Evolutionary conservation across 1,284 basidiomycete species (phyloP), one percentile per base, ranked within the genome.

Genomic region (Boletus smithii): DNA sequence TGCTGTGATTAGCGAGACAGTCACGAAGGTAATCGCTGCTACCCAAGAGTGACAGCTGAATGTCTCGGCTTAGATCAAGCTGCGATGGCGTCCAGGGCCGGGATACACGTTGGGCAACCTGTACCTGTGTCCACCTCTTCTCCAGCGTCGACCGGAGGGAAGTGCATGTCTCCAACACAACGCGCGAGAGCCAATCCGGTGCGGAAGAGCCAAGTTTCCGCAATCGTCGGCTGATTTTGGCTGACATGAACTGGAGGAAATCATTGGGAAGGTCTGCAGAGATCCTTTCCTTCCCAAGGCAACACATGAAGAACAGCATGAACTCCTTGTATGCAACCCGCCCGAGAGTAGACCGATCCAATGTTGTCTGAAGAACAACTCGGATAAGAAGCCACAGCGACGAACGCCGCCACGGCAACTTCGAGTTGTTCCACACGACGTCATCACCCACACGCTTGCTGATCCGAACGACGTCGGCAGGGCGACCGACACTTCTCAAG

Each of bases 321-420:
- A 80, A 80, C 0, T 39, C 18, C 49, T 80, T 80, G 62, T 79
- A 80, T 1, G 55, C 54, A n/a, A 42, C 42, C n/a, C 40, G 44
- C 6, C 53, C 56, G n/a, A 44, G 54, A 23, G 44, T 49, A 14
- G 46, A 31, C 8, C 39, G 33, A 14, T 50, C 42, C 9, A 77
- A 58, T 0, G 72, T 62, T 0, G 70, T 72, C 48, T 80, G 77
- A 3, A 79, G 49, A 0, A 55, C 55, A 4, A 72, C 64, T 22
- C 68, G 58, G 10, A 70, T 46, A 5, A 71, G 53, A 4, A 72
- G 65, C 69, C 71, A 73, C 0, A 72, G 48, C 2, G 70, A 53
- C 3, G 68, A 69, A 16, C 72, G 63, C 14, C 67, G 62, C 72
- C 69, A 72, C 8, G 69, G 69, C 8, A 56, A 44, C 13, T 16